Base-by-base conservation (phyloP, 495 filamentous ascomycete genomes). In the Chaetomium tenue region DNA sequence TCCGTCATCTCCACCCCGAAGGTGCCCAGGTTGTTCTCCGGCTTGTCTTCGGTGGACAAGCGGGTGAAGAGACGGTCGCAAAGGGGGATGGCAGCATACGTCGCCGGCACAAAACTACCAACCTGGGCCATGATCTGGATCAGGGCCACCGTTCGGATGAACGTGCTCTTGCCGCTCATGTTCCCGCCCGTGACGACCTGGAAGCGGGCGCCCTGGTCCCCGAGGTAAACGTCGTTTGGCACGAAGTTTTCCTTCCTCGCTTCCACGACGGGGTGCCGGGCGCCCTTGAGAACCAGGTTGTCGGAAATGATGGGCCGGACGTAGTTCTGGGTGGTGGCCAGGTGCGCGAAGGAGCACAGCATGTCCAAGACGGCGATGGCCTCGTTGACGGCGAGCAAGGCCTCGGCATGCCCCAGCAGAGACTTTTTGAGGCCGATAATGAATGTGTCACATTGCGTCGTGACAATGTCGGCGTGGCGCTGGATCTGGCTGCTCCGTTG, bases 121-220 rank as follows among this genome's bases (percentile, higher is more conserved):
- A 95, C 87, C 69, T 98, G 94, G 5, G 91, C 91, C 91, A 98
- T 94, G 55, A 98, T 84, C 30, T 88, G 84, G 73, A 93, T 87
- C 12, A 98, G 78, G 20, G 93, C 91, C 47, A 97, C 79, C 8
- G 87, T 88, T 63, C 91, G 87, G 71, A 98, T 96, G 77, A 95
- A 98, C 0, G 93, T 98, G 64, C 91, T 91, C 72, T 97, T 97
- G n/a, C 94, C 94, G 69, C 91, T 95, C 95, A 97, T 98, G 74
- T 98, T 98, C 75, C 91, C 94, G 47, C 94, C 94, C 7, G 94
- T 97, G 71, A 98, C 88, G 64, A 98, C 90, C 64, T 96, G 91
- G 74, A 97, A 93, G 9, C 93, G 86, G 39, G 82, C 84, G 63
- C 90, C 86, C 30, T 87, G 78, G 22, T 86, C 88, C 40, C 91